Evolutionary conservation across 495 filamentous ascomycete genomes (phyloP).

Genomic region (Penicillium bovifimosum): DNA sequence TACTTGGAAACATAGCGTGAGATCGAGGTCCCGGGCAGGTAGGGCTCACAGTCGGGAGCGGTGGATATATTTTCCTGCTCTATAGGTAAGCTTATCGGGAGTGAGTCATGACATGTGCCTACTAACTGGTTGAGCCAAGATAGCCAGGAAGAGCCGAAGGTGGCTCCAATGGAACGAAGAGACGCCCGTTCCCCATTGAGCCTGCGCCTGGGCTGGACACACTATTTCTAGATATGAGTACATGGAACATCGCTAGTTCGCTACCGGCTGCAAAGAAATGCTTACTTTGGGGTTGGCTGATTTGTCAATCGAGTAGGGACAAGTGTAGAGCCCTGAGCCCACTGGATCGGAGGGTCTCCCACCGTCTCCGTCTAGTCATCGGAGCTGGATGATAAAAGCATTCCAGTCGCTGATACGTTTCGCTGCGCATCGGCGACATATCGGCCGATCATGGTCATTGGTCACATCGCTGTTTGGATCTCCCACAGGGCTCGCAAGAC

Average conservation of each 20-base stretch:
- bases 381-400: slow-evolving; percentile 44
- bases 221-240: slow-evolving; percentile 9
- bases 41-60: neutral
- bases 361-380: slow-evolving; percentile 37
- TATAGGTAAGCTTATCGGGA: too few relatives aligned
- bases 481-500: slow-evolving; percentile 50
- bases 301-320: slow-evolving; percentile 13
- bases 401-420: slow-evolving; percentile 29
- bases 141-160: slow-evolving; percentile 36
- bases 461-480: slow-evolving; percentile 48
- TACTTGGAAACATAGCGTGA: too few relatives aligned
- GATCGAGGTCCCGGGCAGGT: too few relatives aligned
- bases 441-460: slow-evolving; percentile 37
- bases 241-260: too few relatives aligned
- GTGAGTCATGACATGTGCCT: neutral
- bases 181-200: slow-evolving; percentile 19
- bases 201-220: slow-evolving; percentile 27
- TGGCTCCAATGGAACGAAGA: slow-evolving; percentile 23
- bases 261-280: neutral
- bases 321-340: slow-evolving; percentile 6
- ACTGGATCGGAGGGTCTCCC: slow-evolving; percentile 13
- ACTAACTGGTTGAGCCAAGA: slow-evolving; percentile 47
- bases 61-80: neutral
- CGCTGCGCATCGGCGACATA: slow-evolving; percentile 31
- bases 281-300: slow-evolving; percentile 28